These are phyloP conservation scores for Picea glauca DNA, from an alignment of 75 land plant genomes.

Conservation along the genomic window DNA sequence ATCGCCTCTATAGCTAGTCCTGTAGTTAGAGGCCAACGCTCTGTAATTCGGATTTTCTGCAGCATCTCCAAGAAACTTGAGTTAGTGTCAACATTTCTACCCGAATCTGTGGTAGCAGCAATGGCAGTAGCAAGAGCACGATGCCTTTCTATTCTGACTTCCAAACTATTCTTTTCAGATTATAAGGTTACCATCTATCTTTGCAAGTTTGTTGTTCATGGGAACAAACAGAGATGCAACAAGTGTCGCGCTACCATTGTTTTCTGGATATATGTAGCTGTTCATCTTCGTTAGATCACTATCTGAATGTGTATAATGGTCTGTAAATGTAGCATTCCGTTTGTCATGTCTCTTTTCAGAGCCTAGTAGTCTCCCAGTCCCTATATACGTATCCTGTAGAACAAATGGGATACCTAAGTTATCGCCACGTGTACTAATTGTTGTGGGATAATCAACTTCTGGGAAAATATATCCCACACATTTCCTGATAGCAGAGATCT, in stretches of 20 bases:
- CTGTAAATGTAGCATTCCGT: too few species aligned
- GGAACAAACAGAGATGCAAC: conserved; percentile 82
- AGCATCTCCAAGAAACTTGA: conserved; percentile 17
- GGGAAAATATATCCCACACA: too few species aligned
- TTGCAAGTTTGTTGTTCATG: conserved; percentile 80
- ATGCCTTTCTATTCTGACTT: conserved; percentile 16
- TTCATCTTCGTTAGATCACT: too few species aligned
- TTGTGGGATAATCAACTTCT: too few species aligned
- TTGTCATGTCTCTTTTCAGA: too few species aligned
- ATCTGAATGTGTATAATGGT: too few species aligned
- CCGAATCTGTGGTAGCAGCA: conserved; percentile 18
- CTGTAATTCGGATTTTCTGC: conserved; percentile 15
- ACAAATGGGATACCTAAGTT: too few species aligned
- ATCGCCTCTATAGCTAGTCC: conserved; percentile 14
- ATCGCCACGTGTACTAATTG: too few species aligned
- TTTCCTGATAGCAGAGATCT: too few species aligned
- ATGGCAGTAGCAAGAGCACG: conserved; percentile 25
- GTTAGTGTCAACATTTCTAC: conserved; percentile 16
- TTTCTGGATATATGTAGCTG: conserved; percentile 12
- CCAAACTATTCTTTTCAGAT: conserved; percentile 46
- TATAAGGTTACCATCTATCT: conserved; percentile 92
- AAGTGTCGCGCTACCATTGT: conserved; percentile 68
- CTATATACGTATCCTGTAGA: too few species aligned
- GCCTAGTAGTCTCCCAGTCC: too few species aligned
- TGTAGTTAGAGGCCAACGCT: conserved; percentile 44